Evolutionary conservation across 345 rosid species (phyloP).

Genomic region (Dipteronia dyeriana): DNA sequence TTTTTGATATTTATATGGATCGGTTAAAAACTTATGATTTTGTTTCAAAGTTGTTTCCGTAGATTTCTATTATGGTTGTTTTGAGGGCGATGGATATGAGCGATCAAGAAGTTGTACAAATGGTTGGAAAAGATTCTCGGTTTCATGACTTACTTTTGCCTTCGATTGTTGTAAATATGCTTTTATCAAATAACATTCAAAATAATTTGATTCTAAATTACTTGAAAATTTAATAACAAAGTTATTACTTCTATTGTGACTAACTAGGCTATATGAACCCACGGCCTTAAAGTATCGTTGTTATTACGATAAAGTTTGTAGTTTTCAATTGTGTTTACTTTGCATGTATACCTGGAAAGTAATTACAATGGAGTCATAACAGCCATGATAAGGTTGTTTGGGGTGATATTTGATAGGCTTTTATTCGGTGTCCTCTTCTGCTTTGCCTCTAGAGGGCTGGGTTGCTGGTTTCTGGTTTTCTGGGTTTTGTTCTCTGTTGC

Average conservation of each 20-base stretch:
- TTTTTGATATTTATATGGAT: neutral
- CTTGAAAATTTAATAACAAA: neutral
- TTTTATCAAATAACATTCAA: neutral
- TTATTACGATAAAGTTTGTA: neutral
- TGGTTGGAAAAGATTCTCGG: constrained; percentile 95
- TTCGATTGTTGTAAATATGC: constrained; percentile 69
- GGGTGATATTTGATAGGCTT: too few species aligned
- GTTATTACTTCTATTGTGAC: neutral
- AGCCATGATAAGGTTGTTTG: too few species aligned
- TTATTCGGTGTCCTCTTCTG: too few species aligned
- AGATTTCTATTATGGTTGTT: constrained; percentile 88
- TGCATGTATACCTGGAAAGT: neutral
- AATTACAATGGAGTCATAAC: neutral
- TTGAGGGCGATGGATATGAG: constrained; percentile 97
- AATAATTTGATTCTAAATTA: neutral
- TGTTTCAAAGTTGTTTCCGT: neutral
- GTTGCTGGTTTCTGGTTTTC: too few species aligned
- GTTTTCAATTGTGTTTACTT: neutral
- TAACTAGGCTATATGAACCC: too few species aligned
- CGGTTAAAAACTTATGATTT: neutral
- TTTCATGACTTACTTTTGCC: constrained; percentile 72
- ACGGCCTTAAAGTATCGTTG: neutral
- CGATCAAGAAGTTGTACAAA: constrained; percentile 92
- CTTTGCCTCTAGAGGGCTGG: too few species aligned
- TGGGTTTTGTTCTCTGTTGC: too few species aligned